phyloP scores from a whole-genome alignment of 257 asterid genomes.

The Anisodus tanguticus region DNA sequence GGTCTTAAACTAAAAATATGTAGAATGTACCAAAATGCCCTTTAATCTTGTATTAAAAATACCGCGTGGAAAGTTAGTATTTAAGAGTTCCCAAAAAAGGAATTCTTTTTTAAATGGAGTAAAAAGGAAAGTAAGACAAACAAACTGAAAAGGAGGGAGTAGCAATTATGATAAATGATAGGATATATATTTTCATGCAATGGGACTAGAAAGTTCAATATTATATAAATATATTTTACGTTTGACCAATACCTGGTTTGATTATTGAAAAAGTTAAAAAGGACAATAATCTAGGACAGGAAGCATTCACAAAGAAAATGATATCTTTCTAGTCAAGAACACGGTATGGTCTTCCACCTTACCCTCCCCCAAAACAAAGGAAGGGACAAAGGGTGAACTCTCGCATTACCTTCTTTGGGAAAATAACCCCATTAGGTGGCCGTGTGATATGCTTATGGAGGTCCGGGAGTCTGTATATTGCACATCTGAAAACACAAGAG shows the following conservation, averaged over 20 bases:
- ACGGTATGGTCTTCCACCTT: slow-evolving; percentile 10
- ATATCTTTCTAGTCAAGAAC: slow-evolving; percentile 2
- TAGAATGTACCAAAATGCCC: background rate
- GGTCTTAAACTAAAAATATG: no score
- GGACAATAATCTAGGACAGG: background rate
- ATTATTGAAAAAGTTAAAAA: background rate
- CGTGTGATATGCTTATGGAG: slow-evolving; percentile 75
- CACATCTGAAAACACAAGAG: slow-evolving; percentile 61
- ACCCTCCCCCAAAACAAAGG: background rate
- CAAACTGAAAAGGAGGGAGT: no score
- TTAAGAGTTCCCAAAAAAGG: background rate
- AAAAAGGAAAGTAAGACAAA: no score
- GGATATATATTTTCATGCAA: background rate
- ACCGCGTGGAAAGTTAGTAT: no score
- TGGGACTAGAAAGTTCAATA: background rate
- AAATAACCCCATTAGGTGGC: slow-evolving; percentile 80
- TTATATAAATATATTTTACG: background rate
- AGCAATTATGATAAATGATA: background rate
- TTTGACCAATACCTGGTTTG: background rate
- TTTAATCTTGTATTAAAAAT: background rate
- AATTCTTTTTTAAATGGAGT: no score
- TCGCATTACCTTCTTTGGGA: slow-evolving; percentile 72
- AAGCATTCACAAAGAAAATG: background rate
- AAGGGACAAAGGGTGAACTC: background rate
- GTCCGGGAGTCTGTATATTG: slow-evolving; percentile 85